Percentiles rank a stretch among this genome's conserved stretches.
Conservation (phyloP, 768 basidiomycete species). For the Pholiota microspora region DNA sequence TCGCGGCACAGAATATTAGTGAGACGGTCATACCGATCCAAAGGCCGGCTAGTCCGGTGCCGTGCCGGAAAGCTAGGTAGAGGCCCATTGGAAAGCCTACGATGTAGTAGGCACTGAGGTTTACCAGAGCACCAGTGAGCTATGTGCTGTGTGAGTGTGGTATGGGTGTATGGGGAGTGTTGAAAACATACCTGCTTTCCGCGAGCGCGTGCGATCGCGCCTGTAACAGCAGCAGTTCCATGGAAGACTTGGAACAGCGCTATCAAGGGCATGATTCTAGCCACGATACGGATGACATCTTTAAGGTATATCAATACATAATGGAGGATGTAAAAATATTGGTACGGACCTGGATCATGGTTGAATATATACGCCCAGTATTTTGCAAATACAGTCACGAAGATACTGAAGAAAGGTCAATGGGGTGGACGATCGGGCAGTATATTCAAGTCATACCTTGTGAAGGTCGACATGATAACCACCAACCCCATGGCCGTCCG, state of each 20-base stretch:
- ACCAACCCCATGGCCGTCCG: slow-evolving; percentile 63
- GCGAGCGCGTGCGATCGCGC: slow-evolving; percentile 75
- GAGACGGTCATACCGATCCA: slow-evolving; percentile 81
- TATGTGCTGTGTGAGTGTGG: slow-evolving; percentile 46
- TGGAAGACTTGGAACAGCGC: slow-evolving; percentile 83
- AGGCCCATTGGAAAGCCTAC: slow-evolving; percentile 83
- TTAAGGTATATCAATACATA: slow-evolving; percentile 3
- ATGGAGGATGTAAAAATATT: background rate
- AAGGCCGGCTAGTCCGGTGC: slow-evolving; percentile 62
- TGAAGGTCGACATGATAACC: slow-evolving; percentile 54
- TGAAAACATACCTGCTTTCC: slow-evolving; percentile 61
- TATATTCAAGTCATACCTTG: slow-evolving; percentile 42
- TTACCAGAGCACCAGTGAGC: background rate
- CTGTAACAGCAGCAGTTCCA: slow-evolving; percentile 58
- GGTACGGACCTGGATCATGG: slow-evolving; percentile 43
- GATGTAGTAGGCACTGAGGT: slow-evolving; percentile 65
- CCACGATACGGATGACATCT: slow-evolving; percentile 57
- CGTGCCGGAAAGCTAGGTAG: slow-evolving; percentile 59
- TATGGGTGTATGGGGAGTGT: slow-evolving; percentile 47
- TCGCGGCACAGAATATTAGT: slow-evolving; percentile 49
- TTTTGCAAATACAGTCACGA: slow-evolving; percentile 58
- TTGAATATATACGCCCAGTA: slow-evolving; percentile 75
- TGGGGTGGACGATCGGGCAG: background rate
- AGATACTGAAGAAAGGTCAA: slow-evolving; percentile 29
- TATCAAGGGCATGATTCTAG: slow-evolving; percentile 68